Percentiles rank a stretch among this genome's conserved stretches.
phyloP scores from a whole-genome alignment of 257 asterid species.

The Anisodus acutangulus region DNA sequence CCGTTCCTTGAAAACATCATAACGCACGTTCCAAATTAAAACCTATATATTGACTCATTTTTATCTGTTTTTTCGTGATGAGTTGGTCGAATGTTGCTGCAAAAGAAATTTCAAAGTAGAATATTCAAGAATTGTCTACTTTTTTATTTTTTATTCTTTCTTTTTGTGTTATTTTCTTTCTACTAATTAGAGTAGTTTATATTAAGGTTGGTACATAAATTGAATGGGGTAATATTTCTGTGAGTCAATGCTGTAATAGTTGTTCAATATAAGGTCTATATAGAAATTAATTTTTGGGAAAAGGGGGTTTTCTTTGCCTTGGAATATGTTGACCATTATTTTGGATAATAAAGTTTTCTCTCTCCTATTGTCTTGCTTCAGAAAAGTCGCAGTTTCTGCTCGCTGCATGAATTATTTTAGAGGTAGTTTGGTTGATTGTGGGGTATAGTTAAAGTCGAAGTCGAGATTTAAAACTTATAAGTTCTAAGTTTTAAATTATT shows the following conservation, averaged over 20 bases:
- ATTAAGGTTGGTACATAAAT: neutral
- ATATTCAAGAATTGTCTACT: neutral
- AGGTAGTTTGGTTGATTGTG: too few relatives aligned
- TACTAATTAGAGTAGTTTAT: neutral
- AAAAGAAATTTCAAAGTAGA: conserved; percentile 9
- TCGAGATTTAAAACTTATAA: too few relatives aligned
- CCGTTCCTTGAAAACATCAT: neutral
- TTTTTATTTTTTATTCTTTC: neutral
- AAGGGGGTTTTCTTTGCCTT: neutral
- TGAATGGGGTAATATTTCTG: neutral
- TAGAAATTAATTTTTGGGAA: neutral
- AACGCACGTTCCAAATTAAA: conserved; percentile 17
- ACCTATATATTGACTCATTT: neutral
- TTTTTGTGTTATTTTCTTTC: neutral
- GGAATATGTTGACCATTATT: conserved; percentile 1
- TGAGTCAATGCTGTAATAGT: conserved; percentile 23
- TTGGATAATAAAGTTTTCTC: conserved; percentile 13
- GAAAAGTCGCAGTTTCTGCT: conserved; percentile 1
- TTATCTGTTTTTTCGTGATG: neutral
- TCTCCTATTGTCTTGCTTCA: neutral
- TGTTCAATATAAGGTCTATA: neutral
- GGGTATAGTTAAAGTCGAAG: too few relatives aligned
- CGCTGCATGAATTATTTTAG: neutral
- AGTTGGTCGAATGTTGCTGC: conserved; percentile 9
- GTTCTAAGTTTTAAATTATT: too few relatives aligned